Base-by-base conservation (phyloP, 2,329 filamentous ascomycete species). In the Nothomitra cinnamomea region DNA sequence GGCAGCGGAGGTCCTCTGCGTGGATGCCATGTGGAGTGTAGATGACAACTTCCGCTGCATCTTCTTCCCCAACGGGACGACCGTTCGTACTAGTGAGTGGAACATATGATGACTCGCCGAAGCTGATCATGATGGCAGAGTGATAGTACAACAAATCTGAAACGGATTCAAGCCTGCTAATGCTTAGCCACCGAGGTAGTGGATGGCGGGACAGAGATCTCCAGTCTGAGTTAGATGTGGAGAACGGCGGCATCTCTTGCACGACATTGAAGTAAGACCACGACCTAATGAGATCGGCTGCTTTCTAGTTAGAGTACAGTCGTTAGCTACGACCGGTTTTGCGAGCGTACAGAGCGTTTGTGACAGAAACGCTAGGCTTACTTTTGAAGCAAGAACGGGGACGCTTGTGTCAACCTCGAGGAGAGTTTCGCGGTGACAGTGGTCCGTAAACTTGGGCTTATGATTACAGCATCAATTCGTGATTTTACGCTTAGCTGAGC, bases 361-460 rank as follows among this genome's bases (percentile, higher is more conserved):
- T 4, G 21, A 10, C 28, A n/a, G 2, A n/a, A 22, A 4, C 21
- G 17, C 8, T 10, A 41, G 1, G n/a, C 60, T 41, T 53, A 69
- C 68, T 58, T 66, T 70, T 1, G 76, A 74, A 12, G 79, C 79
- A 55, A 82, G 75, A 0, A 84, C 69, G 0, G 79, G 78, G 2
- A 79, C 75, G 43, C 69, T 63, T 1, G 59, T 58, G 4, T 75
- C 67, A 2, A 83, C 64, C 58, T 81, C 72, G 43, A 73, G 62
- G 24, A 84, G 66, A 13, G 80, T 84, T 2, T 74, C 70, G 56
- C 74, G 70, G 60, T 84, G 79, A 63, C 79, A 83, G 61, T 83
- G 81, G 60, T 84, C 80, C 1, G 80, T 83, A 58, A 83, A 84
- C 61, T 83, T 80, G 61, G 80, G 15, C 72, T 77, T 32, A 83